Percentiles rank a stretch among this genome's conserved stretches.
These are phyloP conservation scores for Castanea crenata DNA, from an alignment of 306 rosid genomes.

Conservation along the genomic window DNA sequence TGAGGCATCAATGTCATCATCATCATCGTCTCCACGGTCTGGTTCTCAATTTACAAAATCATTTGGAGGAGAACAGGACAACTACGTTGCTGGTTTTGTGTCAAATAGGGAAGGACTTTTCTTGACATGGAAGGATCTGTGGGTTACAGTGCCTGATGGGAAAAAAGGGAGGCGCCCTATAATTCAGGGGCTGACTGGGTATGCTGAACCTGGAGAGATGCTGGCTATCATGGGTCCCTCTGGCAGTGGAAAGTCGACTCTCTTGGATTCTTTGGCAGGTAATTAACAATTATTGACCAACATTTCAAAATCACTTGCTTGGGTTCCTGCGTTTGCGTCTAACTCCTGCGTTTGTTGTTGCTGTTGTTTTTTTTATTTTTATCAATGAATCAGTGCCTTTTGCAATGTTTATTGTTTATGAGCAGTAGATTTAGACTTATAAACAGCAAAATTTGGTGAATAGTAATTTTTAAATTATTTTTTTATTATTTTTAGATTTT, in stretches of 20 bases:
- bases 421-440: too few species aligned
- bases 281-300: not conserved
- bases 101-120: not conserved
- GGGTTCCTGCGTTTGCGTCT: too few species aligned
- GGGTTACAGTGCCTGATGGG: conserved; percentile 27
- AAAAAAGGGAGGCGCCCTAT: conserved; percentile 15
- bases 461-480: too few species aligned
- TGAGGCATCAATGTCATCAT: not conserved
- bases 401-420: too few species aligned
- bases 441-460: too few species aligned
- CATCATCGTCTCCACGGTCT: not conserved
- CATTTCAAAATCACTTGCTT: too few species aligned
- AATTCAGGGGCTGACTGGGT: conserved; percentile 38
- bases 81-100: not conserved
- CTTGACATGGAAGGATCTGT: conserved; percentile 36
- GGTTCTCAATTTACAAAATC: not conserved
- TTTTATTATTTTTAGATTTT: too few species aligned
- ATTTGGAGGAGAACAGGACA: not conserved
- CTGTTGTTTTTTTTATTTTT: too few species aligned
- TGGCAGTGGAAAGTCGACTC: conserved; percentile 70
- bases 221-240: conserved; percentile 86
- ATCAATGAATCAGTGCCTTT: too few species aligned
- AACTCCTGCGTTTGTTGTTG: too few species aligned
- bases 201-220: conserved; percentile 60
- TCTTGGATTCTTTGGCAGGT: conserved; percentile 74